A percentile compares a stretch with the other conserved stretches of the same genome.
Conservation (phyloP, 176 grass and related monocot species). For the Aegilops speltoides region DNA sequence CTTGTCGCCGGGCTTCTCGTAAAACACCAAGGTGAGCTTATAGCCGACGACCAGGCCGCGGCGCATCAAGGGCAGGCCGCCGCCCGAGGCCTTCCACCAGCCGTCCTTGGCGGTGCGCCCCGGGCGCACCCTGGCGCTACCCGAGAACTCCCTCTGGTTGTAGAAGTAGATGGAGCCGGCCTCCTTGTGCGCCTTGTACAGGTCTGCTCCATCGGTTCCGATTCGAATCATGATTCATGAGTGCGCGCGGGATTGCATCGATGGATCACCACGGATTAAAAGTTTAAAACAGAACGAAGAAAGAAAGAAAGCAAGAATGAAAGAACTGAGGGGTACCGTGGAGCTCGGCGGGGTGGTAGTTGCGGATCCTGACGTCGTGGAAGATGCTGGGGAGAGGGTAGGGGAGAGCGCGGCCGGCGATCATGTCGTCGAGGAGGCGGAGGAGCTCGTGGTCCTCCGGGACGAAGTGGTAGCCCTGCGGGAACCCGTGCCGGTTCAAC, state of each 20-base stretch:
- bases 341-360: slow-evolving; percentile 22
- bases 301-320: not conserved
- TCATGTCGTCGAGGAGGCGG: not conserved
- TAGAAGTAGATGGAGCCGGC: slow-evolving; percentile 36
- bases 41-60: not conserved
- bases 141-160: not conserved
- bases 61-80: not conserved
- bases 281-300: not conserved
- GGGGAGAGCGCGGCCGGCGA: not conserved
- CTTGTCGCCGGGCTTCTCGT: not conserved
- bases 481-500: slow-evolving; percentile 19
- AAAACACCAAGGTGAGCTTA: slow-evolving; percentile 36
- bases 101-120: not conserved
- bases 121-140: not conserved
- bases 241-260: not conserved
- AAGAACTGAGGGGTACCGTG: not conserved
- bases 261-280: not conserved
- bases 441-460: not conserved
- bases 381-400: not conserved
- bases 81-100: slow-evolving; percentile 29
- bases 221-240: not conserved
- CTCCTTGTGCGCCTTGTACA: not conserved
- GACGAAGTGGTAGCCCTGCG: slow-evolving; percentile 17
- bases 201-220: slow-evolving; percentile 5
- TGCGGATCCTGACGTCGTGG: not conserved